Base-by-base conservation (phyloP, 192 early-diverging fungal species). In the Backusella westeae region DNA sequence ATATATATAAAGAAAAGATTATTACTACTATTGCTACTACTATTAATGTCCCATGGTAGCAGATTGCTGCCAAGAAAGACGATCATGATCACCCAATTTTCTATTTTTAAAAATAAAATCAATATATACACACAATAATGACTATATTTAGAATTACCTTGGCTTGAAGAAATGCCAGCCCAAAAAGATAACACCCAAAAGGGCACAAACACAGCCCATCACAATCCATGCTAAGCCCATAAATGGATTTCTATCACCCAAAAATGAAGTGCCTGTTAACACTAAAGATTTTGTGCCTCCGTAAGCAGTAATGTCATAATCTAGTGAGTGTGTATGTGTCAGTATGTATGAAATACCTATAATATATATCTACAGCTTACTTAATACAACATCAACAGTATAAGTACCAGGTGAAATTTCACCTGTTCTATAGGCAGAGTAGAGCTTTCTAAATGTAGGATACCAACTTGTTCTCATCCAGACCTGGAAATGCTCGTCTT, bases 381-480 rank as follows among this genome's bases (percentile, higher is more conserved):
- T 93, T 85, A 93, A 87, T 32, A 86, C 85, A 67, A 98, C 90
- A 19, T 88, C 80, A 8, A 98, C 81, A 66, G 87, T 76, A 73
- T 96, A 99, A 19, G 82, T 86, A 23, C 96, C 97, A 66, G 73
- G 81, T 69, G 78, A 73, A 80, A 98, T 82, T 53, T 85, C 84
- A 15, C 49, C 49, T 4, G 83, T 71, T 42, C 88, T 87, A 78
- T 96, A 93, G 77, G 89, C 87, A 38, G 94, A 94, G 79, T 94
- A 99, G 56, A 99, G 86, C 84, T 99, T 99, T 68, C 97, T 86
- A 85, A 99, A 99, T 38, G 91, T 96, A 36, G 98, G 98, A 68
- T 98, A 87, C 10, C 97, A 96, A 21, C 96, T 96, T 0, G 94
- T 95, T 42, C 97, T 89, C 97, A 99, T 98, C 98, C 98, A 99